Evolutionary conservation across 208 protist genomes (phyloP), one percentile per base, ranked within the genome.

Genomic region (Phytomonas francai): DNA sequence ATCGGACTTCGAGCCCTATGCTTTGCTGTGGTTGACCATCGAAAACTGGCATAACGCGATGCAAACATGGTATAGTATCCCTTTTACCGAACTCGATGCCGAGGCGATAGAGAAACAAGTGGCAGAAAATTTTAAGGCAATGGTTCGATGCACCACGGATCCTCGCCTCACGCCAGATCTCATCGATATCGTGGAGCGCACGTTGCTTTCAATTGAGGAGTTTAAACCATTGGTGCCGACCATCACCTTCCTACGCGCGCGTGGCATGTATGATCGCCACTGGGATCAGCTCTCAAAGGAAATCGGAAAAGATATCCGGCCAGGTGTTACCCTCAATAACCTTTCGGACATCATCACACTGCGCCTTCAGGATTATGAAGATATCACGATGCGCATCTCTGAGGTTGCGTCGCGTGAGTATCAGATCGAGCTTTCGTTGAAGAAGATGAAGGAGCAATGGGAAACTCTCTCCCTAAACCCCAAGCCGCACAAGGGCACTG

Each of bases 1-100:
- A 19, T 87, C 89, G 16, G 92, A 98, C 69, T 99, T 99, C 81
- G 96, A 98, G 77, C 96, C 97, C n/a, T 98, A 94, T 84, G 83
- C 89, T 22, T 81, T 87, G 56, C 77, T 99, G 42, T 99, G 98
- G 97, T 72, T 96, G 11, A 97, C 97, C 8, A 85, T 92, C 16
- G 80, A 93, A 71, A 81, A 92, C 25, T 99, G 97, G 95, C 65
- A 72, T 33, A 70, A 76, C 28, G 83, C 87, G 39, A 71, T 95
- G 29, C 49, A 87, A 32, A 67, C 82, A 45, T 98, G 96, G 95
- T 69, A 95, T 49, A 80, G 75, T 60, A 86, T 81, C 8, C 61
- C 76, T 3, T 98, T 98, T 71, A 65, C 61, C 57, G 71, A 79
- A 11, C 83, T 98, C 51, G 83, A 98, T 68, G 89, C 96, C 9